phyloP scores from a whole-genome alignment of 371 early-diverging fungal species.

The Mucor lusitanicus region DNA sequence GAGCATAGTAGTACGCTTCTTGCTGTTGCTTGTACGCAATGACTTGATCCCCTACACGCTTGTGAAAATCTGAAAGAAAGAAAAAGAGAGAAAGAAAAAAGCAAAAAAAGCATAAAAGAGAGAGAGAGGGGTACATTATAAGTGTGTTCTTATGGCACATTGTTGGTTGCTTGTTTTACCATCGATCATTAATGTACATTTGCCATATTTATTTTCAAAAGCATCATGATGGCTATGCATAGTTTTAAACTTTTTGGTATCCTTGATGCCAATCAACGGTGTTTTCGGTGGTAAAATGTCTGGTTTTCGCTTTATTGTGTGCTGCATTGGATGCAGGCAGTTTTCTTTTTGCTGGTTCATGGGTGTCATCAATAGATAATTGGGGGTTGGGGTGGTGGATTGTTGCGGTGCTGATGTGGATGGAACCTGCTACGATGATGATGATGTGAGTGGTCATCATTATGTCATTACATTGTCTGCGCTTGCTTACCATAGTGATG shows the following conservation, averaged over 20 bases:
- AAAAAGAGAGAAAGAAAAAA: background rate
- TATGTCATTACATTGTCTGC: background rate
- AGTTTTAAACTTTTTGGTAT: conserved; percentile 2
- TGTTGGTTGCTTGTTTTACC: background rate
- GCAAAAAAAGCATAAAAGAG: no score
- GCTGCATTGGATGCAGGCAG: background rate
- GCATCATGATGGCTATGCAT: background rate
- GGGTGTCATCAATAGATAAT: background rate
- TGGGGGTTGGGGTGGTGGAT: background rate
- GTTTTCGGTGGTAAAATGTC: background rate
- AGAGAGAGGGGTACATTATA: background rate
- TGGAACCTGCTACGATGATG: background rate
- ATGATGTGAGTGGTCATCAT: background rate
- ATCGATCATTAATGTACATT: background rate
- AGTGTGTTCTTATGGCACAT: background rate
- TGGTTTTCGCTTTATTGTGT: background rate
- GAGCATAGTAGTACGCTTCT: conserved; percentile 12
- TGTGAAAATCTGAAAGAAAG: background rate
- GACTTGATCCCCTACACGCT: conserved; percentile 11
- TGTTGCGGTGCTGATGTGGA: background rate
- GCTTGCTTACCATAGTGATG: background rate
- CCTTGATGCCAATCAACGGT: background rate
- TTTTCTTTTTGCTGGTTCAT: background rate
- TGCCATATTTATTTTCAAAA: conserved; percentile 4
- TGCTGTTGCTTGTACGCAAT: conserved; percentile 5